A percentile compares a stretch with the other conserved stretches of the same genome.
phyloP scores from a whole-genome alignment of 306 rosid genomes.

The Cucurbita moschata region DNA sequence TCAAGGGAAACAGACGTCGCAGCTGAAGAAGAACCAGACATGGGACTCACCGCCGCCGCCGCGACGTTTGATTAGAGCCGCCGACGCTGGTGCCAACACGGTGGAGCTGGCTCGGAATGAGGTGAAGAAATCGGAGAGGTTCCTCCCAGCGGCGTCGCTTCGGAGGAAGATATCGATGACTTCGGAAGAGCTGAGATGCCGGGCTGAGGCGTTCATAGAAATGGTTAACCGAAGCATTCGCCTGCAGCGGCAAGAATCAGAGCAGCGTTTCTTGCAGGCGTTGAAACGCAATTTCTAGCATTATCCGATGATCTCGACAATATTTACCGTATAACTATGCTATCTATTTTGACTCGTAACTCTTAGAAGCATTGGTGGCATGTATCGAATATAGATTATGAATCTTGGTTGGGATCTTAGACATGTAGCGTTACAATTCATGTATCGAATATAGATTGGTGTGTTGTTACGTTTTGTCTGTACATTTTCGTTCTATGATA shows the following conservation, averaged over 20 bases:
- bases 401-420: no score
- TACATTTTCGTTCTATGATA: background rate
- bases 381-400: no score
- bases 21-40: slow-evolving; percentile 36
- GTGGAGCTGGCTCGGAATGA: slow-evolving; percentile 22
- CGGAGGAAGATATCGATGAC: slow-evolving; percentile 56
- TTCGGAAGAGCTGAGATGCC: slow-evolving; percentile 44
- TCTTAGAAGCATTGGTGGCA: no score
- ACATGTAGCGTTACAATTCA: background rate
- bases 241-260: slow-evolving; percentile 69
- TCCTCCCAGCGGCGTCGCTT: slow-evolving; percentile 38
- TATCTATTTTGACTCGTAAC: no score
- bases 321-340: no score
- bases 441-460: no score
- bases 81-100: background rate
- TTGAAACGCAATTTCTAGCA: background rate
- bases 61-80: slow-evolving; percentile 14
- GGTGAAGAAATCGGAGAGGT: slow-evolving; percentile 53
- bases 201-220: slow-evolving; percentile 58
- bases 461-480: background rate
- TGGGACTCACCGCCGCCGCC: slow-evolving; percentile 27
- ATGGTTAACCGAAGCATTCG: slow-evolving; percentile 43
- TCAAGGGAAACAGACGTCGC: slow-evolving; percentile 14
- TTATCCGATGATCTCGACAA: no score
- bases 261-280: slow-evolving; percentile 29